Conservation (phyloP, 257 asterid genomes). For the Nicotiana paniculata region DNA sequence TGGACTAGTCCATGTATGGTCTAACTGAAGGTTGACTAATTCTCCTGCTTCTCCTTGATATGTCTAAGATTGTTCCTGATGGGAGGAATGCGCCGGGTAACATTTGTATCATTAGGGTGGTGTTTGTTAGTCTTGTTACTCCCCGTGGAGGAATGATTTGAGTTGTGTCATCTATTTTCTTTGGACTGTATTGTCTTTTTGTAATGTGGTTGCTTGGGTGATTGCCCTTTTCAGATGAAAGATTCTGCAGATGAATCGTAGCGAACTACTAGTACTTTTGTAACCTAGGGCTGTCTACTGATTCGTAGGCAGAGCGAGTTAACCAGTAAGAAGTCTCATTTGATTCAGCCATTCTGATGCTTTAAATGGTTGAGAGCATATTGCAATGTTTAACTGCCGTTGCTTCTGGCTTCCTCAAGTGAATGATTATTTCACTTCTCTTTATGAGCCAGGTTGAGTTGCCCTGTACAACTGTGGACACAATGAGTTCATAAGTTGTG, state of each 20-base stretch:
- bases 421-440: neutral
- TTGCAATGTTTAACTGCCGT: neutral
- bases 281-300: constrained; percentile 16
- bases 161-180: constrained; percentile 1
- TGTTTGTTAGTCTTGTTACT: constrained; percentile 4
- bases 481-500: neutral
- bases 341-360: neutral
- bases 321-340: neutral
- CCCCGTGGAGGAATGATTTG: neutral
- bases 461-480: neutral
- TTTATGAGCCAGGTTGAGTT: neutral
- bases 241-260: constrained; percentile 1
- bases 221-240: constrained; percentile 1
- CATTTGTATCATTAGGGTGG: neutral
- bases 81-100: neutral
- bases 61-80: constrained; percentile 7
- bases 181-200: neutral
- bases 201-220: constrained; percentile 5
- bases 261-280: constrained; percentile 16
- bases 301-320: neutral
- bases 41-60: neutral
- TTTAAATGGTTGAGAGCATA: neutral
- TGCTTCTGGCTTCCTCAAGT: neutral
- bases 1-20: constrained; percentile 94
- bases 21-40: constrained; percentile 42